phyloP scores from a whole-genome alignment of 2,329 filamentous ascomycete species.

The Aschersonia sp. region DNA sequence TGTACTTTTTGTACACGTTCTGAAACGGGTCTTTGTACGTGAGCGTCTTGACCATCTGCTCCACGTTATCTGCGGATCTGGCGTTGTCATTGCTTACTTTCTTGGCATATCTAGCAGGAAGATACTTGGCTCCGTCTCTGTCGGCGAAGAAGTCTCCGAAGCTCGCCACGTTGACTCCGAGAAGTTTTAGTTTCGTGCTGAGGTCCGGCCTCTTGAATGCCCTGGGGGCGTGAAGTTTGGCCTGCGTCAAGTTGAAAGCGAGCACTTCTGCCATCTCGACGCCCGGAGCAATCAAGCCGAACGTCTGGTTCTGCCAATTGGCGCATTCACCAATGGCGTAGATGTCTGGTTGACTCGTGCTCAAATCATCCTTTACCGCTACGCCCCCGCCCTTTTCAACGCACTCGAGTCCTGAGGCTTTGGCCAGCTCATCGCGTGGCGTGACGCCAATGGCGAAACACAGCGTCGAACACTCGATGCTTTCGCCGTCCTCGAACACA shows the following conservation, averaged over 20 bases:
- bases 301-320: conserved; percentile 76
- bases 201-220: conserved; percentile 71
- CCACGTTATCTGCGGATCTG: neutral
- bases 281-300: conserved; percentile 77
- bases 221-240: conserved; percentile 53
- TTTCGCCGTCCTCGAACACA: conserved; percentile 66
- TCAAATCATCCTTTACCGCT: conserved; percentile 50
- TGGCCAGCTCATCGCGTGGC: conserved; percentile 64
- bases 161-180: conserved; percentile 82
- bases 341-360: conserved; percentile 56
- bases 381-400: conserved; percentile 63
- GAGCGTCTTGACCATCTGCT: conserved; percentile 52
- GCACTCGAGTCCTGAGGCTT: conserved; percentile 54
- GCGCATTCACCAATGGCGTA: conserved; percentile 88
- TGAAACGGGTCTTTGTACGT: conserved; percentile 83
- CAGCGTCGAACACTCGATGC: conserved; percentile 63
- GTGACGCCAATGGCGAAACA: conserved; percentile 85
- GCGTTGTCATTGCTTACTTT: conserved; percentile 7
- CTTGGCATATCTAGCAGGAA: conserved; percentile 44
- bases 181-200: conserved; percentile 80
- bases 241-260: conserved; percentile 79
- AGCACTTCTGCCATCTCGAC: conserved; percentile 89
- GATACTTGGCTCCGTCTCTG: conserved; percentile 59
- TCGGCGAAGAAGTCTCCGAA: conserved; percentile 93
- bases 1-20: conserved; percentile 84